These are phyloP conservation scores for Clohesyomyces aquaticus DNA, from an alignment of 495 filamentous ascomycete species.

Conservation along the genomic window DNA sequence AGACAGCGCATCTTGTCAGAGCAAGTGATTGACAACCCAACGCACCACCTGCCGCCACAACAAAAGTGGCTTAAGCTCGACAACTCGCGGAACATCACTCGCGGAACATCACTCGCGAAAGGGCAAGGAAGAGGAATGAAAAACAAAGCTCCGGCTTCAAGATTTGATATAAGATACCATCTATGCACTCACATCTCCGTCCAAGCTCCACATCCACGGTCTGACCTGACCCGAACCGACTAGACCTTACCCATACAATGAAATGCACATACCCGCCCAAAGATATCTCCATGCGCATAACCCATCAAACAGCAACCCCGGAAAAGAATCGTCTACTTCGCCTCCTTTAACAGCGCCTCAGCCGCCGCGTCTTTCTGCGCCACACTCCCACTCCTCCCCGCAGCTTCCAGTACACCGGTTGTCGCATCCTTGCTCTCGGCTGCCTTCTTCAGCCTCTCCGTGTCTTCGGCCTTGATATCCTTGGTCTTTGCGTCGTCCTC, in stretches of 20 bases:
- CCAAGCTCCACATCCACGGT: no score
- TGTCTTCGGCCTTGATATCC: slow-evolving; percentile 66
- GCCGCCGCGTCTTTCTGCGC: slow-evolving; percentile 53
- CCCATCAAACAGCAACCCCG: neutral
- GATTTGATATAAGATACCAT: no score
- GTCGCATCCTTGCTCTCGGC: slow-evolving; percentile 47
- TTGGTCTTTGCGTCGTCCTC: slow-evolving; percentile 79
- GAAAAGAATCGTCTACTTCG: slow-evolving; percentile 18
- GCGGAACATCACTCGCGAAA: no score
- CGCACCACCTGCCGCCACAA: no score
- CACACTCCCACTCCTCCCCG: slow-evolving; percentile 46
- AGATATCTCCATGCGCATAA: neutral
- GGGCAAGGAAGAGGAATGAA: no score
- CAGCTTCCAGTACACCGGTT: slow-evolving; percentile 46
- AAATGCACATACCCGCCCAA: neutral
- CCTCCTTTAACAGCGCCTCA: slow-evolving; percentile 49
- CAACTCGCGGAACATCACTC: no score
- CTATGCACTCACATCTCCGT: no score
- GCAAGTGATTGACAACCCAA: no score
- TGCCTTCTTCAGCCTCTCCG: slow-evolving; percentile 70
- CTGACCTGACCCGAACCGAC: no score
- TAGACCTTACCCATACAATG: neutral
- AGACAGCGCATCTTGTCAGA: no score
- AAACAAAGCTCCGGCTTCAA: no score
- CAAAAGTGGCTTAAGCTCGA: no score